These are phyloP conservation scores for Theobroma grandiflorum DNA, from an alignment of 441 rosid genomes.

Conservation along the genomic window DNA sequence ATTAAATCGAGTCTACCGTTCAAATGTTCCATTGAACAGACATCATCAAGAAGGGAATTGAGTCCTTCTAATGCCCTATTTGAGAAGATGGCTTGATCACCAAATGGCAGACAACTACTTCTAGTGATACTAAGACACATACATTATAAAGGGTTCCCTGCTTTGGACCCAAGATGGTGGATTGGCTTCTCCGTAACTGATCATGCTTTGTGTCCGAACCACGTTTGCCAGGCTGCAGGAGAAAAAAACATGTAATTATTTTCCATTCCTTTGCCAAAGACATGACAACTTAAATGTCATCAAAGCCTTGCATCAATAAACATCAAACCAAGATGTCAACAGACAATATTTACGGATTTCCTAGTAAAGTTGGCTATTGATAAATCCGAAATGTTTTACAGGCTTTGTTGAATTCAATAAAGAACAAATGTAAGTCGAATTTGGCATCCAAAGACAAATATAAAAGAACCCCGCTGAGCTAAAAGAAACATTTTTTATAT, in stretches of 20 bases:
- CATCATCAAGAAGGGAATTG: not conserved
- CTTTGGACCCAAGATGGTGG: not conserved
- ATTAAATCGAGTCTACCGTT: not conserved
- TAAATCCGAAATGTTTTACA: no score
- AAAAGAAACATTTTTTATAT: no score
- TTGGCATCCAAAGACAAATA: not conserved
- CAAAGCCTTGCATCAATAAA: not conserved
- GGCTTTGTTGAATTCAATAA: no score
- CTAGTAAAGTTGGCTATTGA: no score
- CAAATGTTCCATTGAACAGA: not conserved
- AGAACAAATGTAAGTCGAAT: no score
- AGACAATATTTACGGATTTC: not conserved
- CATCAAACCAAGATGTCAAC: not conserved
- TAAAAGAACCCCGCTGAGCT: not conserved
- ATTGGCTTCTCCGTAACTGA: slow-evolving; percentile 8
- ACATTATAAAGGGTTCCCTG: slow-evolving; percentile 1
- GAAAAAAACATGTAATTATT: not conserved
- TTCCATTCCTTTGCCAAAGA: not conserved
- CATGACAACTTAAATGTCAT: not conserved
- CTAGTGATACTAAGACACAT: slow-evolving; percentile 1
- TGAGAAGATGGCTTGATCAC: not conserved
- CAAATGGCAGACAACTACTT: not conserved
- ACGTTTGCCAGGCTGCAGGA: slow-evolving; percentile 1
- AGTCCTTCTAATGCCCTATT: not conserved
- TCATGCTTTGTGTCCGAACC: not conserved